Evolutionary conservation across 495 filamentous ascomycete species (phyloP), one percentile per base, ranked within the genome.

Genomic region (Lophiostoma macrostomum): DNA sequence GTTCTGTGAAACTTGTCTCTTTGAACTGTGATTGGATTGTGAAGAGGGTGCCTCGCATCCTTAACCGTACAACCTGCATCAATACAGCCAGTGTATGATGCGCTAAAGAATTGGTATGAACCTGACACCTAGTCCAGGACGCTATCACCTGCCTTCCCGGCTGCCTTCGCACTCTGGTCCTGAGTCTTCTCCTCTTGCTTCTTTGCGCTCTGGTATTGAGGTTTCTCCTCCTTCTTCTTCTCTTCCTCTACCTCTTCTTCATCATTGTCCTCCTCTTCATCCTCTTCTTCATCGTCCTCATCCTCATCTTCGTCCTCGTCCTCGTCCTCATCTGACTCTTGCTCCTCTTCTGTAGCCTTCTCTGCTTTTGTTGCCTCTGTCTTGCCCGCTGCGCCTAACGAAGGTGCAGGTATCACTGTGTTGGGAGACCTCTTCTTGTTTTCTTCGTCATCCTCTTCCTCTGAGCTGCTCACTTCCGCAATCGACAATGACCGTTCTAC

Each of bases 401-500:
- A n/a, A n/a, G n/a, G n/a, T n/a, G n/a, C n/a, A n/a, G n/a, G n/a
- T n/a, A n/a, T n/a, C n/a, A n/a, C n/a, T n/a, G n/a, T n/a, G n/a
- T n/a, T n/a, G n/a, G n/a, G n/a, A n/a, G n/a, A n/a, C n/a, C n/a
- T n/a, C n/a, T n/a, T n/a, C n/a, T 58, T 54, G 19, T 59, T 42
- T 30, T 63, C 64, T 39, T 59, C 66, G 32, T 56, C 49, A 18
- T 66, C 60, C 16, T 66, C 40, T n/a, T 56, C 56, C 40, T 67
- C 52, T 16, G 45, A 45, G 40, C 57, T 61, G 27, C 40, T 46
- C 12, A 44, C 64, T 47, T 67, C 64, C 7, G 50, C 14, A 50
- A 60, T 64, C 29, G 53, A 42, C 36, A 48, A 24, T 16, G 45
- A 32, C 20, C 53, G 10, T 49, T 66, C 66, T 38, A 61, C 48